Conservation (phyloP, 2,329 filamentous ascomycete species). For the Gliomastix tumulicola region DNA sequence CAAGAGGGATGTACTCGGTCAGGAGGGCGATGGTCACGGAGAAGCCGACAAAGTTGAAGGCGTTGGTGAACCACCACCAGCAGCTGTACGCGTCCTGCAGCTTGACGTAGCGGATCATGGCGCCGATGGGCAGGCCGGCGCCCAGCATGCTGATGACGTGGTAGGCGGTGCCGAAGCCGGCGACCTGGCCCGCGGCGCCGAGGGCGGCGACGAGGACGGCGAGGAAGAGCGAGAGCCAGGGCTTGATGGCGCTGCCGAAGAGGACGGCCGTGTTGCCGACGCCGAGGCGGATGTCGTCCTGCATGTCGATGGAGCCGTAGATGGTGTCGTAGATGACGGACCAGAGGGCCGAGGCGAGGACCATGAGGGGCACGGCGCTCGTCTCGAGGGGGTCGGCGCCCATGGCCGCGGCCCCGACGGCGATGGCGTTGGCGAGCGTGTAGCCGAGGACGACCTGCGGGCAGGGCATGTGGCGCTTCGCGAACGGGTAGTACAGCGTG, state of each 20-base stretch:
- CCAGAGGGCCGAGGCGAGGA: conserved; percentile 21
- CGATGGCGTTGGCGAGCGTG: conserved; percentile 19
- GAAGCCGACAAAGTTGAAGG: neutral
- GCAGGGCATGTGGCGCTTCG: conserved; percentile 25
- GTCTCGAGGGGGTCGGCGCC: conserved; percentile 10
- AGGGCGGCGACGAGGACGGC: neutral
- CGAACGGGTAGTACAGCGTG: conserved; percentile 22
- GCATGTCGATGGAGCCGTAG: conserved; percentile 24
- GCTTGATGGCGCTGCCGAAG: neutral
- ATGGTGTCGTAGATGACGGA: conserved; percentile 25
- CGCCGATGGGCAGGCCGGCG: neutral
- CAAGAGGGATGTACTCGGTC: too few relatives aligned
- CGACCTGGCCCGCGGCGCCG: neutral
- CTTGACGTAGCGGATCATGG: neutral
- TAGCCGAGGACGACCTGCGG: conserved; percentile 25
- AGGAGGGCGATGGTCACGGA: neutral
- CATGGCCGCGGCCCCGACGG: conserved; percentile 19
- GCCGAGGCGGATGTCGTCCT: conserved; percentile 21
- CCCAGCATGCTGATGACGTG: neutral
- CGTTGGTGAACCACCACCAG: conserved; percentile 2
- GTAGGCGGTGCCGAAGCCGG: neutral
- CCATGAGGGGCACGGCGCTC: conserved; percentile 14
- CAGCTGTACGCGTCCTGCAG: conserved; percentile 1
- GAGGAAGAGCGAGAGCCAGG: neutral
- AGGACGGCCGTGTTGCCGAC: conserved; percentile 22